A percentile compares a stretch with the other conserved stretches of the same genome.
These are phyloP conservation scores for Metschnikowia orientalis DNA, from an alignment of 805 yeast genomes.

Conservation along the genomic window DNA sequence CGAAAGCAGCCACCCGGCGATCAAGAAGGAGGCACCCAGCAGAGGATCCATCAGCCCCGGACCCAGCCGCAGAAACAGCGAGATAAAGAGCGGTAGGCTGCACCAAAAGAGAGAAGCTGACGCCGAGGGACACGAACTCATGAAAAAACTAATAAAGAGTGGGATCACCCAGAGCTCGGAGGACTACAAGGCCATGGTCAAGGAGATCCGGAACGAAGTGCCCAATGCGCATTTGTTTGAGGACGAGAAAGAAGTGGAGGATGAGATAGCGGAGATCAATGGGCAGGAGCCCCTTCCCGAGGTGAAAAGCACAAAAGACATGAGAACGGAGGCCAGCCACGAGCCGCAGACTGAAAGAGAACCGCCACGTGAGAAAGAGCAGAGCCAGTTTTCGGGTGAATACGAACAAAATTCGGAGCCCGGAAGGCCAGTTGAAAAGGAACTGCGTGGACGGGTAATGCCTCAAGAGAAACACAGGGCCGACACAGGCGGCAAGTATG, in stretches of 20 bases:
- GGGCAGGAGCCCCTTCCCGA: background rate
- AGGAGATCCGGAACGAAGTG: conserved; percentile 31
- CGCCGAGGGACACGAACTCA: conserved; percentile 20
- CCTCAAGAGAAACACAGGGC: conserved; percentile 1
- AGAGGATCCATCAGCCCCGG: conserved; percentile 7
- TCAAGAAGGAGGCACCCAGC: background rate
- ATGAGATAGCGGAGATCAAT: conserved; percentile 1
- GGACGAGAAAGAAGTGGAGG: conserved; percentile 30
- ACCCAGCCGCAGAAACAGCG: conserved; percentile 32
- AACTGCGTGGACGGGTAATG: background rate
- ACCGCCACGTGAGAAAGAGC: too few species aligned
- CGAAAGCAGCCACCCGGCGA: conserved; percentile 1
- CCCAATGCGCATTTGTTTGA: conserved; percentile 35
- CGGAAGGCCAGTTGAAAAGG: too few species aligned
- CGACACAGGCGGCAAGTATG: conserved; percentile 17
- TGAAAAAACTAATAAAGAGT: conserved; percentile 34
- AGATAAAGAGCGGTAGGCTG: conserved; percentile 18
- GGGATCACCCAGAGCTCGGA: conserved; percentile 29
- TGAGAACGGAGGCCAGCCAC: too few species aligned
- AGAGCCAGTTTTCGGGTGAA: too few species aligned
- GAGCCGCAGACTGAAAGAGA: too few species aligned
- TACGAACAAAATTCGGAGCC: too few species aligned
- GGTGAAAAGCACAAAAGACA: too few species aligned
- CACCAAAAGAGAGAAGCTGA: conserved; percentile 5
- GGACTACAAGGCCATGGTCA: conserved; percentile 29